Conservation (phyloP, 306 rosid genomes). For the Cicer chorassanicum region DNA sequence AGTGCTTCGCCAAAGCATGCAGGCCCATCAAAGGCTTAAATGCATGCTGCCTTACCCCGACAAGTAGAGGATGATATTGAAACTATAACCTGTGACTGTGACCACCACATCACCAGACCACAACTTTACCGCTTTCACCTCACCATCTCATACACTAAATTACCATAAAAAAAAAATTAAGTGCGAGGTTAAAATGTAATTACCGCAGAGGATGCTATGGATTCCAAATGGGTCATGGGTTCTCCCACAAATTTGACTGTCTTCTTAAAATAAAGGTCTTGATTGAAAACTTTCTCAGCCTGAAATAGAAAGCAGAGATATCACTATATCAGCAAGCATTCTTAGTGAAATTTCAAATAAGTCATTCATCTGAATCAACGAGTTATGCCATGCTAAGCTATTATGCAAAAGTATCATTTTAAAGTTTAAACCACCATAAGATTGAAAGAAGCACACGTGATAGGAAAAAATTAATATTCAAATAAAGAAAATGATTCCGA, state of each 20-base stretch:
- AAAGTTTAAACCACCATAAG: conserved; percentile 32
- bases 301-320: conserved; percentile 43
- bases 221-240: conserved; percentile 98
- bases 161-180: conserved; percentile 11
- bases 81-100: conserved; percentile 6
- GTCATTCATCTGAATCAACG: conserved; percentile 16
- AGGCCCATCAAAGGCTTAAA: conserved; percentile 8
- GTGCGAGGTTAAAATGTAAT: conserved; percentile 30
- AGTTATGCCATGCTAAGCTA: not conserved
- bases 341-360: conserved; percentile 37
- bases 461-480: conserved; percentile 15
- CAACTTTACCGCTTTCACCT: conserved; percentile 1
- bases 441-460: conserved; percentile 12
- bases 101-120: conserved; percentile 20
- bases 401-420: conserved; percentile 25
- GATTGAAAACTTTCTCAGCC: conserved; percentile 99
- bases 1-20: not conserved
- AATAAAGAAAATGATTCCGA: conserved; percentile 7
- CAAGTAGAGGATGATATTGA: conserved; percentile 19
- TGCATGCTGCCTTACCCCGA: not conserved
- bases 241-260: conserved; percentile 94
- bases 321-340: conserved; percentile 43
- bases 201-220: conserved; percentile 99
- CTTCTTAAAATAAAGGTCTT: conserved; percentile 91
- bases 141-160: conserved; percentile 35